These are phyloP conservation scores for Cornus suecica DNA, from an alignment of 148 eudicot species.

Conservation along the genomic window DNA sequence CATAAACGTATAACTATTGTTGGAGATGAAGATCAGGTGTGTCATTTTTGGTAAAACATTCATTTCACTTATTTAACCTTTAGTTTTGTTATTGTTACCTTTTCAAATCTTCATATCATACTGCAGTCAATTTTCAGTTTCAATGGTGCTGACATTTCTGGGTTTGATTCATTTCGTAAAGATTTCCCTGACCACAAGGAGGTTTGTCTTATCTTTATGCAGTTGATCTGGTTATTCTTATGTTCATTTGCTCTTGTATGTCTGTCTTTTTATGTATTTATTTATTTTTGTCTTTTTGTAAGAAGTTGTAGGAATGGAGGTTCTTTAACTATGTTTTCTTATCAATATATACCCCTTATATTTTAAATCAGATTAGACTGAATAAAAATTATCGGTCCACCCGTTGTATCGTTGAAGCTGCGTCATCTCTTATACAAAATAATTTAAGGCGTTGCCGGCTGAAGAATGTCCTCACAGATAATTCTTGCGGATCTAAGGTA, in stretches of 20 bases:
- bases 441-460: conserved; percentile 55
- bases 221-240: neutral
- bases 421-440: conserved; percentile 70
- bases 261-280: neutral
- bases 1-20: conserved; percentile 82
- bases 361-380: conserved; percentile 52
- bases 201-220: conserved; percentile 33
- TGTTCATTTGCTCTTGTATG: neutral
- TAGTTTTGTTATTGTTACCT: neutral
- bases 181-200: conserved; percentile 82
- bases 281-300: neutral
- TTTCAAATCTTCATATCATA: conserved; percentile 12
- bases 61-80: neutral
- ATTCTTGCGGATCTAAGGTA: conserved; percentile 85
- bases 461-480: conserved; percentile 68
- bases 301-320: neutral
- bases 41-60: conserved; percentile 3
- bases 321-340: conserved; percentile 3
- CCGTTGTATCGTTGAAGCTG: conserved; percentile 93
- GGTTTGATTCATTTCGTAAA: conserved; percentile 89
- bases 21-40: conserved; percentile 98
- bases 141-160: conserved; percentile 84
- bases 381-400: conserved; percentile 87
- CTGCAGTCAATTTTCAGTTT: conserved; percentile 93
- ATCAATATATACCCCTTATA: neutral